phyloP scores from a whole-genome alignment of 805 yeast genomes.

The Brettanomyces custersianus region DNA sequence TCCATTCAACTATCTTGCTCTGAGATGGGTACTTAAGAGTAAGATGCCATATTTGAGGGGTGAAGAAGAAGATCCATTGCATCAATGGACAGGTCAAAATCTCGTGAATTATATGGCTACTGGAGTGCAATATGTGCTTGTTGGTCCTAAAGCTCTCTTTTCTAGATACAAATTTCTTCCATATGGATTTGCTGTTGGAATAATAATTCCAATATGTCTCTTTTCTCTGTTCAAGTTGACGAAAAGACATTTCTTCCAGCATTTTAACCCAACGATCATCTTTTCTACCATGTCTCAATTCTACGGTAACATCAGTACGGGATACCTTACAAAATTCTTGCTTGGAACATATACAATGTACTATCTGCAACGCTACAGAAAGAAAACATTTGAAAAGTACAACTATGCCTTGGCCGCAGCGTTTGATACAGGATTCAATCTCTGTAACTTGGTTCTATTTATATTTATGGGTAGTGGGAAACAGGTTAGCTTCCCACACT shows the following conservation, averaged over 20 bases:
- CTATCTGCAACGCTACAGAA: constrained; percentile 31
- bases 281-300: constrained; percentile 39
- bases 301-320: constrained; percentile 42
- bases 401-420: constrained; percentile 45
- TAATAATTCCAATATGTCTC: constrained; percentile 28
- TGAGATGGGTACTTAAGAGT: constrained; percentile 36
- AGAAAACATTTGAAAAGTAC: constrained; percentile 31
- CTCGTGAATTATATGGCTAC: constrained; percentile 35
- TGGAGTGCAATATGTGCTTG: constrained; percentile 41
- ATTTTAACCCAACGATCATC: constrained; percentile 40
- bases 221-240: constrained; percentile 11
- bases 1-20: constrained; percentile 41
- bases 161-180: constrained; percentile 34
- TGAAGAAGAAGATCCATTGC: constrained; percentile 31
- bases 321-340: constrained; percentile 37
- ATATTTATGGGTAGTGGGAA: constrained; percentile 18
- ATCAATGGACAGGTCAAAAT: constrained; percentile 44
- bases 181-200: constrained; percentile 34
- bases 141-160: constrained; percentile 39
- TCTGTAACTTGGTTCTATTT: constrained; percentile 33
- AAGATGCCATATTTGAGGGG: constrained; percentile 27
- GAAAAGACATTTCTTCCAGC: constrained; percentile 15
- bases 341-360: constrained; percentile 41
- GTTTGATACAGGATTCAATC: constrained; percentile 40
- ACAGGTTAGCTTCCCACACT: constrained; percentile 24